These are phyloP conservation scores for Podospora sp. DNA, from an alignment of 495 filamentous ascomycete genomes.

Conservation along the genomic window DNA sequence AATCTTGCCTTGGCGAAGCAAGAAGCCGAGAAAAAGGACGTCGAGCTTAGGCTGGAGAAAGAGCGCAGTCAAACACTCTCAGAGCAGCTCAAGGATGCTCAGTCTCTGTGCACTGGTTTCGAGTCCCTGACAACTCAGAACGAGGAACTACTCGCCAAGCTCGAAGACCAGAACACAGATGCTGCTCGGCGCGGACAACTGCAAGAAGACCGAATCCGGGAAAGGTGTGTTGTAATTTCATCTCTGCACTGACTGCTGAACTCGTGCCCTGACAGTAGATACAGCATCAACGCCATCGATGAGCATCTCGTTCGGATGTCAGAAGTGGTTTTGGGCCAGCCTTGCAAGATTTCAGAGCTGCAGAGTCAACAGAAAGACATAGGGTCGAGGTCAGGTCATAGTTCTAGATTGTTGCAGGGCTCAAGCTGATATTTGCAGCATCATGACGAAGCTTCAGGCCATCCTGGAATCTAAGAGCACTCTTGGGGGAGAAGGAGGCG, in stretches of 20 bases:
- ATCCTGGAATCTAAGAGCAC: constrained; percentile 16
- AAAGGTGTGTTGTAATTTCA: background rate
- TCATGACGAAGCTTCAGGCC: constrained; percentile 24
- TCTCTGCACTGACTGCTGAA: too few relatives aligned
- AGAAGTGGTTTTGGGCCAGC: too few relatives aligned
- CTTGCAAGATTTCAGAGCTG: background rate
- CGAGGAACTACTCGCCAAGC: constrained; percentile 35
- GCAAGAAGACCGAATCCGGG: background rate
- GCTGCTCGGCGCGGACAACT: background rate
- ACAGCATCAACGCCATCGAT: constrained; percentile 2
- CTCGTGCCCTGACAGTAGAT: too few relatives aligned
- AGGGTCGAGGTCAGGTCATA: background rate
- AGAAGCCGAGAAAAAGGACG: constrained; percentile 34
- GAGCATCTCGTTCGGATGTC: background rate
- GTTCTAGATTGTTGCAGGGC: too few relatives aligned
- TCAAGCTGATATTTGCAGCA: constrained; percentile 9
- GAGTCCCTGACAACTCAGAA: constrained; percentile 34
- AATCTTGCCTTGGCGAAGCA: constrained; percentile 30
- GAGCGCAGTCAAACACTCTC: constrained; percentile 28
- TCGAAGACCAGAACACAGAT: constrained; percentile 27
- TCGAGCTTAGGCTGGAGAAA: constrained; percentile 35
- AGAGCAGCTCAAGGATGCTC: constrained; percentile 30
- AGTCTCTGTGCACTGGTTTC: constrained; percentile 25
- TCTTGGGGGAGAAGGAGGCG: background rate
- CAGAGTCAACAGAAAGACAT: background rate